Conservation (phyloP, 2,329 filamentous ascomycete species). For the Aspergillus texensis region DNA sequence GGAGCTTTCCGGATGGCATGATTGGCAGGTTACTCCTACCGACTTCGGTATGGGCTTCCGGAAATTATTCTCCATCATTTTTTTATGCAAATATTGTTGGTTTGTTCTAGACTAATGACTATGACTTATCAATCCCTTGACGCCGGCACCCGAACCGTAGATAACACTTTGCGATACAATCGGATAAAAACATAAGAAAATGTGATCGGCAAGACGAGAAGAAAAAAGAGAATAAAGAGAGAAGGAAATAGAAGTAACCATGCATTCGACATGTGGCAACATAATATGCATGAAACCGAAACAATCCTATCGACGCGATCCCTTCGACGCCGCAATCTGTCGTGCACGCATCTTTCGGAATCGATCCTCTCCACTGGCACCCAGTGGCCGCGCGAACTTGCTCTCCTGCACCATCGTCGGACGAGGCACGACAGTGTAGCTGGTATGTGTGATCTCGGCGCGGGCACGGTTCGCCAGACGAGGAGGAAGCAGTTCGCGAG, state of each 20-base stretch:
- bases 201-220: background rate
- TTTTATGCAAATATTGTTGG: background rate
- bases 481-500: slow-evolving; percentile 56
- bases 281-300: slow-evolving; percentile 2
- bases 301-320: slow-evolving; percentile 38
- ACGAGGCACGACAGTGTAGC: slow-evolving; percentile 65
- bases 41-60: background rate
- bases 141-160: background rate
- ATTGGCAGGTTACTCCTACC: slow-evolving; percentile 2
- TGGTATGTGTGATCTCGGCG: slow-evolving; percentile 60
- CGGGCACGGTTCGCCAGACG: slow-evolving; percentile 60
- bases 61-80: background rate
- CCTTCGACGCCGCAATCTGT: slow-evolving; percentile 46
- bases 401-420: slow-evolving; percentile 53
- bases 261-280: slow-evolving; percentile 5
- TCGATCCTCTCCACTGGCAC: slow-evolving; percentile 51
- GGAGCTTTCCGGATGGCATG: background rate
- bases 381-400: slow-evolving; percentile 50
- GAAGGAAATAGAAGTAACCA: background rate
- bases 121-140: background rate
- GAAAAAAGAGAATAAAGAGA: background rate
- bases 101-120: background rate
- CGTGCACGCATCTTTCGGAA: slow-evolving; percentile 54
- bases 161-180: background rate
- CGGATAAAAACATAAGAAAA: background rate